A percentile compares a stretch with the other conserved stretches of the same genome.
Conservation (phyloP, 2,329 filamentous ascomycete genomes). For the Ceratocystis smalleyi region DNA sequence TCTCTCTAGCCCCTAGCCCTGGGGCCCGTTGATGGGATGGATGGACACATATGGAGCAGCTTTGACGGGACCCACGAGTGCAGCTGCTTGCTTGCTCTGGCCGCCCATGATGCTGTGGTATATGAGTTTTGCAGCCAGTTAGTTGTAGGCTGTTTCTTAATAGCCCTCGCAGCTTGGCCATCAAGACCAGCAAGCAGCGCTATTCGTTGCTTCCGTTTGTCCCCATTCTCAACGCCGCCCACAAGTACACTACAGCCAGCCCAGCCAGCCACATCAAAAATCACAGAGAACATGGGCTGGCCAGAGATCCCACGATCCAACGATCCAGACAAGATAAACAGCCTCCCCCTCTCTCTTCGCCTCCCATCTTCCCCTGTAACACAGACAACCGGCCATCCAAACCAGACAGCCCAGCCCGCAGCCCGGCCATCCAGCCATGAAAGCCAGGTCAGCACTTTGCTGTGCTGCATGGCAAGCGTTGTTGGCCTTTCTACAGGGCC, state of each 20-base stretch:
- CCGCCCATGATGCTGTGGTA: too few species aligned
- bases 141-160: too few species aligned
- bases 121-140: too few species aligned
- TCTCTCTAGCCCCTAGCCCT: too few species aligned
- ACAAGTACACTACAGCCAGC: background rate
- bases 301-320: background rate
- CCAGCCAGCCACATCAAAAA: background rate
- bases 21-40: too few species aligned
- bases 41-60: too few species aligned
- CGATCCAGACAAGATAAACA: background rate
- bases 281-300: background rate
- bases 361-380: background rate
- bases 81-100: too few species aligned
- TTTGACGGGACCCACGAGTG: too few species aligned
- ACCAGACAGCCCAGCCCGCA: background rate
- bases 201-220: background rate
- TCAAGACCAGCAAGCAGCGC: too few species aligned
- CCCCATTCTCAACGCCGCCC: background rate
- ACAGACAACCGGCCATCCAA: background rate
- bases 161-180: too few species aligned
- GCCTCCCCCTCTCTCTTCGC: background rate
- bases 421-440: too few species aligned
- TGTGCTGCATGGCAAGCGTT: background rate
- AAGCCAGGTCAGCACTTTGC: background rate
- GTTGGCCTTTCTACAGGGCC: background rate